Conservation (phyloP, 2,329 filamentous ascomycete genomes). For the Myriosclerotinia scirpicola region DNA sequence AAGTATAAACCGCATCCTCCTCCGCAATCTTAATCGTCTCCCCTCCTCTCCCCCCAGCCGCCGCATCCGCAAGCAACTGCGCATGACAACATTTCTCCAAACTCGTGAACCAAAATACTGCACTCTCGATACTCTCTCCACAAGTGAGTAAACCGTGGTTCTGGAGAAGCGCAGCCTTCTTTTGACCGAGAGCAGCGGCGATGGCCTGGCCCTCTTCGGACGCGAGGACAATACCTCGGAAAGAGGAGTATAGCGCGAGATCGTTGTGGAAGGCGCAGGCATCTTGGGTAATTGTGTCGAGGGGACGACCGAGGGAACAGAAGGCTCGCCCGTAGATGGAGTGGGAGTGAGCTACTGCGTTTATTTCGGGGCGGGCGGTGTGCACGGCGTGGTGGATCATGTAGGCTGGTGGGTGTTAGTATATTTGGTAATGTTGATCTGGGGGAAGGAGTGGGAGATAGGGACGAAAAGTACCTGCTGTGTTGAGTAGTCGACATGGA, state of each 20-base stretch:
- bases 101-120: conserved; percentile 55
- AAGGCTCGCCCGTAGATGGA: conserved; percentile 61
- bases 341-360: conserved; percentile 59
- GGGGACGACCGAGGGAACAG: conserved; percentile 53
- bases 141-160: conserved; percentile 57
- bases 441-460: too few relatives aligned
- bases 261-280: conserved; percentile 53
- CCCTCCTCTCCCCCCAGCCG: conserved; percentile 60
- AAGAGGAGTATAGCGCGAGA: conserved; percentile 45
- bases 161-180: conserved; percentile 54
- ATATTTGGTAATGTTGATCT: not conserved
- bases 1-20: conserved; percentile 67
- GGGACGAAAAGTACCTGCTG: conserved; percentile 32
- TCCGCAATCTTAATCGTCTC: conserved; percentile 66
- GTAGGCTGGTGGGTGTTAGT: conserved; percentile 45
- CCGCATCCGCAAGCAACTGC: conserved; percentile 57
- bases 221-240: conserved; percentile 54
- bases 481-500: conserved; percentile 38
- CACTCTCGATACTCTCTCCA: conserved; percentile 51
- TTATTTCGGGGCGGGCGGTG: conserved; percentile 57
- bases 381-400: conserved; percentile 62
- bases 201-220: conserved; percentile 53
- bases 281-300: conserved; percentile 53
- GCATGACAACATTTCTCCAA: conserved; percentile 51
- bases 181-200: conserved; percentile 47